Percentiles rank a stretch among this genome's conserved stretches.
Evolutionary conservation across 1,284 basidiomycete genomes (phyloP).

Genomic region (Pseudozyma pruni): DNA sequence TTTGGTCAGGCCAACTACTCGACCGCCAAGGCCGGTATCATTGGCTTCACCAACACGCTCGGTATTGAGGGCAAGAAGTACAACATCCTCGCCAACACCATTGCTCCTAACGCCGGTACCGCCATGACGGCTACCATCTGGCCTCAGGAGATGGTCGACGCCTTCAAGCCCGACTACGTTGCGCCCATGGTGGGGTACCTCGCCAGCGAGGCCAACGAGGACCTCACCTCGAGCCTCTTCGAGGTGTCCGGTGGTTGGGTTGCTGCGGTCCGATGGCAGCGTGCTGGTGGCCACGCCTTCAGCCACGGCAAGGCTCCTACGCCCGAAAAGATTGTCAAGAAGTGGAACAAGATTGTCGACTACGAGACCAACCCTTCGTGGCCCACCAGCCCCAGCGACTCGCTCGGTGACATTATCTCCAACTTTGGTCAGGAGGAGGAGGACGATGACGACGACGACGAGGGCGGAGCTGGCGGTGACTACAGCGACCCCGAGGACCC

Average conservation of each 20-base stretch:
- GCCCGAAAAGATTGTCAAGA: constrained; percentile 62
- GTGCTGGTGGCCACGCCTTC: constrained; percentile 77
- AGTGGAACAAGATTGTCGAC: constrained; percentile 63
- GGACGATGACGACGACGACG: constrained; percentile 61
- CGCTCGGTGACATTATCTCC: constrained; percentile 62
- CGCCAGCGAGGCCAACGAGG: constrained; percentile 80
- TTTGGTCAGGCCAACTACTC: constrained; percentile 86
- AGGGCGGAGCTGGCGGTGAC: constrained; percentile 51
- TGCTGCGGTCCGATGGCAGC: constrained; percentile 91
- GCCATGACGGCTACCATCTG: constrained; percentile 71
- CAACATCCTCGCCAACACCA: constrained; percentile 85
- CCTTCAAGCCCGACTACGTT: constrained; percentile 94
- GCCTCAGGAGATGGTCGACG: constrained; percentile 91
- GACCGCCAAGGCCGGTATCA: constrained; percentile 90
- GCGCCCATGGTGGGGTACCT: constrained; percentile 92
- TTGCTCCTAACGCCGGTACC: constrained; percentile 85
- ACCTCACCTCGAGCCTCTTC: constrained; percentile 81
- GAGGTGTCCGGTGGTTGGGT: constrained; percentile 94
- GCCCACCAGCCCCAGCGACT: constrained; percentile 60
- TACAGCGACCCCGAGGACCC: constrained; percentile 87
- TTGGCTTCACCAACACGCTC: constrained; percentile 87
- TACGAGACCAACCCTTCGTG: constrained; percentile 65
- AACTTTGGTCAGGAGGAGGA: constrained; percentile 60
- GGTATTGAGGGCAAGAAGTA: constrained; percentile 93
- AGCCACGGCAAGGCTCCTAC: constrained; percentile 57